These are phyloP conservation scores for Erodium moschatum DNA, from an alignment of 441 rosid species.

Conservation along the genomic window DNA sequence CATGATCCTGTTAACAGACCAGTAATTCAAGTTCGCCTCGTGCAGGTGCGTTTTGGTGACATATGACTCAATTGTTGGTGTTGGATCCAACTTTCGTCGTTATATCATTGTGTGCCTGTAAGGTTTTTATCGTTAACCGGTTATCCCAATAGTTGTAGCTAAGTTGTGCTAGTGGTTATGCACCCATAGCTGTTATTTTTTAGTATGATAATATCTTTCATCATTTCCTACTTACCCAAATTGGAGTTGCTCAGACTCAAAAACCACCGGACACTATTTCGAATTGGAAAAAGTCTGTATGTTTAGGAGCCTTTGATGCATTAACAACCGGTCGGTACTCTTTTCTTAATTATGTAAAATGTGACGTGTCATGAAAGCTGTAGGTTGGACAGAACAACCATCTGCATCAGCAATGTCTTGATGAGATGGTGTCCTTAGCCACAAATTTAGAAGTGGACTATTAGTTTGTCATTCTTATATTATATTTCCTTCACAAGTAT, in stretches of 20 bases:
- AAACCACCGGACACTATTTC: not conserved
- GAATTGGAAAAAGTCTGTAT: not conserved
- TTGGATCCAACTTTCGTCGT: not conserved
- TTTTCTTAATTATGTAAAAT: too few relatives aligned
- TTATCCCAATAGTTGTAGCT: not conserved
- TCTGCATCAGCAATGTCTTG: not conserved
- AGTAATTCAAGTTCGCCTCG: slow-evolving; percentile 2
- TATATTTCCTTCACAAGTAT: not conserved
- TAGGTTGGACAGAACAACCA: not conserved
- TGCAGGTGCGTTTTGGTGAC: not conserved
- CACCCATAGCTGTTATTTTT: not conserved
- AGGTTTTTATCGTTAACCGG: not conserved
- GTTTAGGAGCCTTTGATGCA: not conserved
- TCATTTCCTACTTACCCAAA: too few relatives aligned
- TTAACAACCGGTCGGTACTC: not conserved
- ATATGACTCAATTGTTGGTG: not conserved
- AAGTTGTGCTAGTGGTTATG: not conserved
- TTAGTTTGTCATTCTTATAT: not conserved
- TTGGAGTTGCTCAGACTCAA: not conserved
- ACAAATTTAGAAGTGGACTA: not conserved
- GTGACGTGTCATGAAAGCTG: not conserved
- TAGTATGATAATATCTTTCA: too few relatives aligned
- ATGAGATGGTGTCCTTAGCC: not conserved
- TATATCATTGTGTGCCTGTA: not conserved
- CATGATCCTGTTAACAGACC: not conserved